Evolutionary conservation across 306 rosid species (phyloP), one percentile per base, ranked within the genome.

Genomic region (Quercus gilva): DNA sequence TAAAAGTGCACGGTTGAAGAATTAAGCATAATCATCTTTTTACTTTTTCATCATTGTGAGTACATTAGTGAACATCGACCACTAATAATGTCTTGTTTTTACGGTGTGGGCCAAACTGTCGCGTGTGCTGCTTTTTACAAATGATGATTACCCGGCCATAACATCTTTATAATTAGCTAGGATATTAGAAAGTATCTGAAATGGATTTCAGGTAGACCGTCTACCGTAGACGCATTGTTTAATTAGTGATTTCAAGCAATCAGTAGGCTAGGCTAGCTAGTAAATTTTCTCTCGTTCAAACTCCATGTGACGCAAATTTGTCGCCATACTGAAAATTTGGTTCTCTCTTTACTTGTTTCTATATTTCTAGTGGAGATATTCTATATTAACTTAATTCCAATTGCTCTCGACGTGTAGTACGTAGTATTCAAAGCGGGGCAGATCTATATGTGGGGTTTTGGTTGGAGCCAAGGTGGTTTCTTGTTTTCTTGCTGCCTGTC

Each of bases 321-420:
- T 78, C 80, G 35, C 49, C 80, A 60, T 59, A 51, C 21, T 37
- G 80, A 69, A 69, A 83, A 83, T 5, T 59, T 70, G 65, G 20
- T 53, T 74, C 77, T 31, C 23, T 19, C 23, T 23, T 6, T 64
- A 25, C 31, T 6, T 26, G 41, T 18, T 74, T 74, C 5, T 49
- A 13, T 83, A 74, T 74, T 31, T 45, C 86, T 69, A 78, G 52
- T 78, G 51, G 83, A 72, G 19, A 68, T 69, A 78, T 78, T 68
- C 69, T 68, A 58, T 41, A 58, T 41, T 23, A 12, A 6, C 6
- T 9, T 70, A 23, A 17, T 81, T 35, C 14, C 61, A 23, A 21
- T 76, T 23, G n/a, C 71, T 61, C 53, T 20, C 19, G n/a, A 31
- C 59, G 65, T 61, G 75, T 69, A 2, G 21, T 67, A 45, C 56